Conservation (phyloP, 495 filamentous ascomycete species). For the Podospora didyma region DNA sequence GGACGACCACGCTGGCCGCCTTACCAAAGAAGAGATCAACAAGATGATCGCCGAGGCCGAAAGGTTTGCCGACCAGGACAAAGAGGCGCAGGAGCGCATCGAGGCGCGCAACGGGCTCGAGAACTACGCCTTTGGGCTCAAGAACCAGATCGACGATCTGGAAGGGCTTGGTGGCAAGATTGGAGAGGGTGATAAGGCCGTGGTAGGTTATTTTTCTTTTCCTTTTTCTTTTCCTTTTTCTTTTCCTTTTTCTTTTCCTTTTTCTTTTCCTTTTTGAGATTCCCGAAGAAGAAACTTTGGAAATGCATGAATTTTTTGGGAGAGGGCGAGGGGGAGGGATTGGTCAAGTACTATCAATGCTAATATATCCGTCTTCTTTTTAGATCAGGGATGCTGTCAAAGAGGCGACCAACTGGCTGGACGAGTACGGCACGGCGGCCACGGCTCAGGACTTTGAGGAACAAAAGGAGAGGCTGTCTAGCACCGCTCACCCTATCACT, state of each 20-base stretch:
- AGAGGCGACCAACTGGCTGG: constrained; percentile 87
- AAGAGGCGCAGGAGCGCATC: constrained; percentile 80
- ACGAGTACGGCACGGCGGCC: constrained; percentile 79
- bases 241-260: no score
- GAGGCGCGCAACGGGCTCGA: constrained; percentile 95
- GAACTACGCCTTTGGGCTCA: constrained; percentile 93
- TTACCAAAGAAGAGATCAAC: constrained; percentile 85
- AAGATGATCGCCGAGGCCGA: constrained; percentile 92
- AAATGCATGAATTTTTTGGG: no score
- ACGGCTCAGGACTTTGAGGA: constrained; percentile 89
- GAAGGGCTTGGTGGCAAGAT: constrained; percentile 91
- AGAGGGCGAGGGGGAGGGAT: no score
- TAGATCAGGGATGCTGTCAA: constrained; percentile 85
- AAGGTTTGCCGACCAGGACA: constrained; percentile 92
- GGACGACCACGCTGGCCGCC: constrained; percentile 87
- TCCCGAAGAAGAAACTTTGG: no score
- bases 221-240: no score
- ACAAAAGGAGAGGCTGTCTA: constrained; percentile 90
- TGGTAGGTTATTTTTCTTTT: constrained; percentile 44
- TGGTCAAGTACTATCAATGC: not conserved
- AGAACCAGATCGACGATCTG: constrained; percentile 91
- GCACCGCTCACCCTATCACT: constrained; percentile 90
- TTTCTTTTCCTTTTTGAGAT: no score
- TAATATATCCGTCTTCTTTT: constrained; percentile 5
- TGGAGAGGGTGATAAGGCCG: constrained; percentile 90